A percentile compares a stretch with the other conserved stretches of the same genome.
Evolutionary conservation across 2,329 filamentous ascomycete genomes (phyloP).

Genomic region (Neocucurbitaria cava): DNA sequence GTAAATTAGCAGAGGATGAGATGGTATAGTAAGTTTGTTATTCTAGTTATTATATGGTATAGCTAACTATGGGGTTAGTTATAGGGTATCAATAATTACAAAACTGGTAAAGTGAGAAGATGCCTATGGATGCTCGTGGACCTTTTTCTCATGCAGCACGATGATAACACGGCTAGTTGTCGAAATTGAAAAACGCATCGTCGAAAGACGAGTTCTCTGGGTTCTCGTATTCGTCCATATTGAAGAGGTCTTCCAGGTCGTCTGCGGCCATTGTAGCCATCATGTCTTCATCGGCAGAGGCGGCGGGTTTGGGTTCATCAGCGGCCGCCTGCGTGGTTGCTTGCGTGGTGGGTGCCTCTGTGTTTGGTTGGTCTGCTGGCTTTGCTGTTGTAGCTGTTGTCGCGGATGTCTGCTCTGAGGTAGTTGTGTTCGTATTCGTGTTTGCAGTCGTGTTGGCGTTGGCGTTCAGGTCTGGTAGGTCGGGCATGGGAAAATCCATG

Average conservation of each 20-base stretch:
- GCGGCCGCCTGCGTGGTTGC: slow-evolving; percentile 5
- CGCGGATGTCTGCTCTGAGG: slow-evolving; percentile 3
- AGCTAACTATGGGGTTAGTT: no score
- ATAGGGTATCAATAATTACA: no score
- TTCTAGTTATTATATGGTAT: no score
- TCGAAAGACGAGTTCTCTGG: slow-evolving; percentile 47
- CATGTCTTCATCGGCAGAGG: slow-evolving; percentile 23
- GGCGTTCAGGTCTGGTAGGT: slow-evolving; percentile 32
- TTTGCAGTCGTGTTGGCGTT: slow-evolving; percentile 9
- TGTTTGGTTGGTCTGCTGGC: slow-evolving; percentile 10
- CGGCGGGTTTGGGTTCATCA: slow-evolving; percentile 8
- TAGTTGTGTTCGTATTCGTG: no score
- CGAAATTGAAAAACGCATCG: slow-evolving; percentile 49
- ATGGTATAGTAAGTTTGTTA: no score
- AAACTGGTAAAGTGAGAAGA: no score
- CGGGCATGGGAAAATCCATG: slow-evolving; percentile 42
- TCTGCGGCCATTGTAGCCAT: slow-evolving; percentile 41
- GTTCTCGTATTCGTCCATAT: slow-evolving; percentile 44
- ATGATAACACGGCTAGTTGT: slow-evolving; percentile 16
- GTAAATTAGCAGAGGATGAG: no score
- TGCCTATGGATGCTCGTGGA: no score
- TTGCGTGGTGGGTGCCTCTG: slow-evolving; percentile 5
- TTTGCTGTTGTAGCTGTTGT: slow-evolving; percentile 11
- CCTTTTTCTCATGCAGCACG: no score
- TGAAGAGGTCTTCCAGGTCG: slow-evolving; percentile 45